Evolutionary conservation across 768 basidiomycete species (phyloP), one percentile per base, ranked within the genome.

Genomic region (Serendipita vermifera): DNA sequence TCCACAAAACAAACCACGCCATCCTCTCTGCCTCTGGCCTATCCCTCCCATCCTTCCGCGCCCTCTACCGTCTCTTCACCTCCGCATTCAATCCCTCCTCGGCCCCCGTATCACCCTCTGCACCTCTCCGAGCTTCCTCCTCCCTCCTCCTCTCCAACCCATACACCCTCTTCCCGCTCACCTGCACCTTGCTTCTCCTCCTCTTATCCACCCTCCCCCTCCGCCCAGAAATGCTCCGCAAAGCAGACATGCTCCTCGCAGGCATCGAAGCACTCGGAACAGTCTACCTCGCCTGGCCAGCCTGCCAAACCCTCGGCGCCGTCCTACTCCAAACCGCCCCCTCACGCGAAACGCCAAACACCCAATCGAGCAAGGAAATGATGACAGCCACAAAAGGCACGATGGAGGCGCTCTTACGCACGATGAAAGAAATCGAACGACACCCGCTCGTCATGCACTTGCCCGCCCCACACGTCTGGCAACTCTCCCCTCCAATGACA

Each of bases 241-340:
- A 76, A 0, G 78, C 82, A n/a, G 94, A 99, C 68, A 78, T 94
- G n/a, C 67, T 80, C n/a, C 72, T 96, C 36, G 89, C 96, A 0
- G 77, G 80, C 3, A 60, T 85, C 5, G 80, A 91, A 55, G 83
- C 91, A 0, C 65, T 83, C 9, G 70, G 87, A 14, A 94, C 91
- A 3, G 87, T 86, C 67, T 77, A 79, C 35, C 75, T 93, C 22
- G 86, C 96, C 0, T 94, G 92, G 66, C 80, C 83, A 1, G 85
- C 92, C 0, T 89, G 83, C 36, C 74, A 83, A 9, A 79, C 87
- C 0, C 84, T 94, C 11, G 94, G 90, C 2, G 81, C 83, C 5
- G 83, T 91, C 1, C 73, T 99, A 2, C 68, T 98, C 13, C 96
- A 98, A 68, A 98, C 96, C 0, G 80, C 90, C 0, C 93, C 93